Conservation (phyloP, 495 filamentous ascomycete species). For the Paragyromitra xinjiangensis region DNA sequence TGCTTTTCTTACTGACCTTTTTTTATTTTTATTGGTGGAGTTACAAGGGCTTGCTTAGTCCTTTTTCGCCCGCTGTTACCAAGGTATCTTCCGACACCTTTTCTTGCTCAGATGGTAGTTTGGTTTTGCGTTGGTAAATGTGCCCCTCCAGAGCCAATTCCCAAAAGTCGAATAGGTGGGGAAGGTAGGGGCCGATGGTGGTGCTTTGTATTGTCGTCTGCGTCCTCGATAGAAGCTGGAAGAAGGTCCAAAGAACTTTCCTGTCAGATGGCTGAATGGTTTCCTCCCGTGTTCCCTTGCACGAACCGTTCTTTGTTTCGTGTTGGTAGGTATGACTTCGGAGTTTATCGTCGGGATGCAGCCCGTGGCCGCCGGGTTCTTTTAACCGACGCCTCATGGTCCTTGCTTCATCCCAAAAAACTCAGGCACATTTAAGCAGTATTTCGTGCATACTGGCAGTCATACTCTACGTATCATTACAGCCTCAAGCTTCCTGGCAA, state of each 20-base stretch:
- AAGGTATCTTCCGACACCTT: not conserved
- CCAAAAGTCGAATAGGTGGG: constrained; percentile 22
- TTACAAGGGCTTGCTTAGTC: constrained; percentile 17
- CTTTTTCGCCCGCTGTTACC: constrained; percentile 5
- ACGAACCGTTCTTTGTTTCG: constrained; percentile 8
- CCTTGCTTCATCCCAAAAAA: constrained; percentile 4
- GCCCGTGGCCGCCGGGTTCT: constrained; percentile 33
- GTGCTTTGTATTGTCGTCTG: not conserved
- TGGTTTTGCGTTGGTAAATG: not conserved
- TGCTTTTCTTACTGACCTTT: constrained; percentile 10
- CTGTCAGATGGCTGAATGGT: constrained; percentile 2
- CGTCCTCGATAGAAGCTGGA: not conserved
- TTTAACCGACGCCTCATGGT: constrained; percentile 37
- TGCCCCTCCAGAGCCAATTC: constrained; percentile 9
- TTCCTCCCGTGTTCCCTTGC: not conserved
- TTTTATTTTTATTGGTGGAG: not conserved
- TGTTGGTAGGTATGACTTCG: constrained; percentile 20
- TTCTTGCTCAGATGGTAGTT: not conserved
- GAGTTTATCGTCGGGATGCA: constrained; percentile 24
- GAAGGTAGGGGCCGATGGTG: constrained; percentile 23
- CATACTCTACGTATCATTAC: not conserved
- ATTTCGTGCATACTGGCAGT: constrained; percentile 3
- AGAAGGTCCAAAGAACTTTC: constrained; percentile 3
- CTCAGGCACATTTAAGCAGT: constrained; percentile 7
- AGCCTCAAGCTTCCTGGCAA: not conserved